Evolutionary conservation across 768 basidiomycete species (phyloP).

Genomic region (Collybiopsis luxurians): DNA sequence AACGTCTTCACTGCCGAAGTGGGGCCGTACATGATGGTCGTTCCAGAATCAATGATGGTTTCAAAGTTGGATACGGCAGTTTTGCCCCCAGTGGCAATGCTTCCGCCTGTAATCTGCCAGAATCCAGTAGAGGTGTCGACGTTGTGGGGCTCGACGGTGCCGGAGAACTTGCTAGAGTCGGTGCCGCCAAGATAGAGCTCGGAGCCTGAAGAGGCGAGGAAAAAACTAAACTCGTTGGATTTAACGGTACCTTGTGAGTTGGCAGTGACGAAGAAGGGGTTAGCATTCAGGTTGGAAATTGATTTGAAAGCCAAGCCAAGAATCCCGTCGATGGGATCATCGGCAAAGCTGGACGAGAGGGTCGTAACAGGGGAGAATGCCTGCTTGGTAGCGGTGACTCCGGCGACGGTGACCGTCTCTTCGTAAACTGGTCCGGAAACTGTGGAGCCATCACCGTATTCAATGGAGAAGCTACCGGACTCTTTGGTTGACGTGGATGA

Average conservation of each 20-base stretch:
- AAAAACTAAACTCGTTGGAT: conserved; percentile 41
- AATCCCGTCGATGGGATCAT: conserved; percentile 16
- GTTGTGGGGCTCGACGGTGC: conserved; percentile 31
- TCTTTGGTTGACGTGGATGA: conserved; percentile 29
- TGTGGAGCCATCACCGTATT: conserved; percentile 43
- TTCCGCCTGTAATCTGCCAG: conserved; percentile 23
- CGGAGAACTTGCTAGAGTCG: conserved; percentile 41
- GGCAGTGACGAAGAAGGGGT: conserved; percentile 41
- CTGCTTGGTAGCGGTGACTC: conserved; percentile 18
- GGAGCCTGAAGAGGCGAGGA: conserved; percentile 35
- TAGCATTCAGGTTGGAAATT: conserved; percentile 27
- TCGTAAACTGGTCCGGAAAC: conserved; percentile 36
- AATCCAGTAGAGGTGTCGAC: conserved; percentile 22
- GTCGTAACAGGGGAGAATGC: conserved; percentile 34
- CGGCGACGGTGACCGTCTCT: conserved; percentile 30
- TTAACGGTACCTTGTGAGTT: conserved; percentile 26
- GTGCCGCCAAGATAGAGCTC: conserved; percentile 56
- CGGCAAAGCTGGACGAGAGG: conserved; percentile 25
- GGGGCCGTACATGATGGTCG: conserved; percentile 32
- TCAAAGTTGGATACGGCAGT: conserved; percentile 13
- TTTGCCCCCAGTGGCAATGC: conserved; percentile 13
- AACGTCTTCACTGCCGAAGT: conserved; percentile 16
- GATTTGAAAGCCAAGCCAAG: conserved; percentile 36
- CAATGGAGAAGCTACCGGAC: conserved; percentile 30
- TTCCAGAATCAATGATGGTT: conserved; percentile 37